Evolutionary conservation across 2,329 filamentous ascomycete species (phyloP), one percentile per base, ranked within the genome.

Genomic region (Saccharata proteae): DNA sequence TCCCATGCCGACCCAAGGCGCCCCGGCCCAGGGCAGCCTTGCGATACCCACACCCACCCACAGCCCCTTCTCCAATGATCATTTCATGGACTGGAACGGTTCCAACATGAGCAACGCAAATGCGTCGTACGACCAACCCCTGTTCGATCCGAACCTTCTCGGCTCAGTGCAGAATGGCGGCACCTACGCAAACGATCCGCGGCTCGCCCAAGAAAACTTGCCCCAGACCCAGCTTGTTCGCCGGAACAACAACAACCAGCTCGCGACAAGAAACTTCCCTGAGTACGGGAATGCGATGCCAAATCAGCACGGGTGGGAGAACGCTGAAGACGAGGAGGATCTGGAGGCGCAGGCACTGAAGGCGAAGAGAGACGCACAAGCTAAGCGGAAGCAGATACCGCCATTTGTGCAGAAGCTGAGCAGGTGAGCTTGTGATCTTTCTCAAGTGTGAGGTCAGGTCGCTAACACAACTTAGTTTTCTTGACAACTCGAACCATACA

Each of bases 361-460:
- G 39, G 85, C 85, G 6, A 93, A 92, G 62, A 74, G 78, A 49
- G 90, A 96, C 36, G 79, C 86, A 1, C 80, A 86, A 52, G 71
- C 78, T 11, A 96, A 93, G 57, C 69, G 86, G 46, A 96, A 96
- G 58, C 82, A 92, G 48, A 96, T 98, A 8, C 88, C 90, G 1
- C 88, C 90, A 0, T 98, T 98, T 63, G 86, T 98, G 25, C 86
- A 94, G 56, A 98, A 98, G 53, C 61, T 98, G 34, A 93, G 85
- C 74, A 96, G 88, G 88, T 92, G 64, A 61, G 72, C 49, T 27
- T 4, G 6, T 4, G 15, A 6, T 7, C 18, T 9, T 2, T n/a
- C 5, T 5, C 5, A 8, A 8, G 6, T 3, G 12, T 14, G 18
- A 17, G 15, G 15, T 35, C 6, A 26, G 12, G 13, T 27, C 20